These are phyloP conservation scores for Nakazawaea holstii DNA, from an alignment of 805 yeast species.

Conservation along the genomic window DNA sequence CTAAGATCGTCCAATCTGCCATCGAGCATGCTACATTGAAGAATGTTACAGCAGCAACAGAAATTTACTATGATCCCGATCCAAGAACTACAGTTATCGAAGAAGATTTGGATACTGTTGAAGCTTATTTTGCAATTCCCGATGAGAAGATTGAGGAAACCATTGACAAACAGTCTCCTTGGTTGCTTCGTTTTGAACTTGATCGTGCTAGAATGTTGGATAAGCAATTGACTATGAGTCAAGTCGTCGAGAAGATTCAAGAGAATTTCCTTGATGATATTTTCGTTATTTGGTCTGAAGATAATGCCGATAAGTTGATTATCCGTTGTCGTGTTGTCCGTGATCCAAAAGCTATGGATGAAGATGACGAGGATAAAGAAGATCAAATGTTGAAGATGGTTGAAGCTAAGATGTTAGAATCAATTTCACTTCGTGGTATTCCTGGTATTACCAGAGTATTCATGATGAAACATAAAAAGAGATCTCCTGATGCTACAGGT, in stretches of 20 bases:
- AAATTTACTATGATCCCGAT: constrained; percentile 96
- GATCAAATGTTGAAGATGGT: constrained; percentile 93
- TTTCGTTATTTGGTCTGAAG: constrained; percentile 98
- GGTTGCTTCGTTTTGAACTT: constrained; percentile 93
- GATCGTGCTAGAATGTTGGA: constrained; percentile 99
- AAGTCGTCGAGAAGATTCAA: constrained; percentile 93
- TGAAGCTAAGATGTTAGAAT: constrained; percentile 94
- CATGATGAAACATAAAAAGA: constrained; percentile 81
- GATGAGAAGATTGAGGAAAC: constrained; percentile 96
- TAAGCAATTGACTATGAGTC: constrained; percentile 95
- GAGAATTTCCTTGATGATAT: constrained; percentile 91
- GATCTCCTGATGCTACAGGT: constrained; percentile 72
- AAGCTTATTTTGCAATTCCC: constrained; percentile 94
- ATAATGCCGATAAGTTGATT: constrained; percentile 92
- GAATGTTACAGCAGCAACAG: constrained; percentile 96
- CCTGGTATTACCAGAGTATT: constrained; percentile 87
- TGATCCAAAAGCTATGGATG: constrained; percentile 89
- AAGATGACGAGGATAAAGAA: constrained; percentile 92
- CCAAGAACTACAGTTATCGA: constrained; percentile 95
- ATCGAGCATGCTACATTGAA: constrained; percentile 93
- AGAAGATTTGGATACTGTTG: constrained; percentile 96
- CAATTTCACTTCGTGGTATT: constrained; percentile 93
- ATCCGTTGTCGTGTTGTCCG: constrained; percentile 98
- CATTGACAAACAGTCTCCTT: constrained; percentile 92
- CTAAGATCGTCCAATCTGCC: constrained; percentile 92